Conservation (phyloP, 1,139 yeast genomes). For the Protomyces pachydermus region DNA sequence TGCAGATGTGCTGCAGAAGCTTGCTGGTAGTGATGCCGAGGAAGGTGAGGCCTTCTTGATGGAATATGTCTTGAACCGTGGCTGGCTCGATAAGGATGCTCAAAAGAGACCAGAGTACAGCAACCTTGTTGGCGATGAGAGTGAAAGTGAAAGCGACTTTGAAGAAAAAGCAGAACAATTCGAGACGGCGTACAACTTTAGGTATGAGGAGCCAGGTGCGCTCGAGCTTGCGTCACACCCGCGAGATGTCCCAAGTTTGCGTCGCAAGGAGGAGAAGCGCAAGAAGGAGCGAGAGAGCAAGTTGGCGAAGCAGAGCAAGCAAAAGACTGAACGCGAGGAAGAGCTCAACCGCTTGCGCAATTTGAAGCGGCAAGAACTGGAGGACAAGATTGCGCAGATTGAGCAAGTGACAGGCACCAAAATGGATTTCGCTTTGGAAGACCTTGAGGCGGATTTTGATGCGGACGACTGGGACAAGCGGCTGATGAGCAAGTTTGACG, state of each 20-base stretch:
- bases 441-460: slow-evolving; percentile 82
- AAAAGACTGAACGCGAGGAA: slow-evolving; percentile 54
- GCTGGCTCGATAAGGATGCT: slow-evolving; percentile 30
- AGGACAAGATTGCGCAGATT: slow-evolving; percentile 69
- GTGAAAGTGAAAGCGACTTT: slow-evolving; percentile 76
- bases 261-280: slow-evolving; percentile 72
- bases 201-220: slow-evolving; percentile 78
- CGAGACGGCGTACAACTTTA: slow-evolving; percentile 88
- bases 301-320: slow-evolving; percentile 51
- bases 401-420: slow-evolving; percentile 68
- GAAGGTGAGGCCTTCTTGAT: slow-evolving; percentile 27
- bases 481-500: slow-evolving; percentile 80
- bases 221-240: slow-evolving; percentile 96
- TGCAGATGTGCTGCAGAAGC: slow-evolving; percentile 65
- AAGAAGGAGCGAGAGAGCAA: slow-evolving; percentile 76
- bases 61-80: slow-evolving; percentile 28
- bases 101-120: slow-evolving; percentile 39
- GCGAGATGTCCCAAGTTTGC: slow-evolving; percentile 74
- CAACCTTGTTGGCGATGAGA: slow-evolving; percentile 43
- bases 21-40: slow-evolving; percentile 38
- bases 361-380: slow-evolving; percentile 67
- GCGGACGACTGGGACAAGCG: slow-evolving; percentile 88
- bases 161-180: slow-evolving; percentile 88
- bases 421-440: slow-evolving; percentile 54
- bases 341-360: slow-evolving; percentile 68